A percentile compares a stretch with the other conserved stretches of the same genome.
Evolutionary conservation across 2,329 filamentous ascomycete species (phyloP).

Genomic region (Fusarium duplospermum): DNA sequence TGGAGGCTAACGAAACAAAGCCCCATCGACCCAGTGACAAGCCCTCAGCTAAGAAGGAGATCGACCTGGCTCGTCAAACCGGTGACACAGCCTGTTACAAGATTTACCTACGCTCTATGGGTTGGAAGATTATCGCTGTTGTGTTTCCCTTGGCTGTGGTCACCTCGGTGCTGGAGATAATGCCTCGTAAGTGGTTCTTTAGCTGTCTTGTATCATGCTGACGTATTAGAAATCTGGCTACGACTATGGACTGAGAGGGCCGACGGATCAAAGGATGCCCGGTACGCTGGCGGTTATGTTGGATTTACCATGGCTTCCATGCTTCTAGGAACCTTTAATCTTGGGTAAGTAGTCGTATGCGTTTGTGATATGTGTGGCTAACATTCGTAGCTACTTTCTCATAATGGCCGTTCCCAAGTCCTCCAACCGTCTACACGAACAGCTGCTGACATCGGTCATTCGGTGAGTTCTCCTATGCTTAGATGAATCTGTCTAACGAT

Average conservation of each 20-base stretch:
- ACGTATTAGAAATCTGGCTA: conserved; percentile 41
- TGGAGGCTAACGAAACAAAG: not conserved
- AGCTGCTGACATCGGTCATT: conserved; percentile 36
- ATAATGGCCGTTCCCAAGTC: conserved; percentile 39
- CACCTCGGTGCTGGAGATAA: conserved; percentile 27
- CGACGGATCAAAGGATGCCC: conserved; percentile 26
- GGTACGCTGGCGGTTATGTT: conserved; percentile 41
- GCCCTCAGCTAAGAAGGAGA: conserved; percentile 13
- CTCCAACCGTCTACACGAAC: conserved; percentile 36
- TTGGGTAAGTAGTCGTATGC: conserved; percentile 1
- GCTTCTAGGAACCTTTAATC: conserved; percentile 16
- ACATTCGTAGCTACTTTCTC: conserved; percentile 36
- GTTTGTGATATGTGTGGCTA: not conserved
- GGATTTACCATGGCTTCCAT: conserved; percentile 34
- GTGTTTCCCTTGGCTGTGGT: conserved; percentile 26
- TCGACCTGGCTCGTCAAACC: conserved; percentile 43
- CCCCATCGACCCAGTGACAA: not conserved
- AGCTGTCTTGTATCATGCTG: not conserved
- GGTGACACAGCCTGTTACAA: conserved; percentile 46
- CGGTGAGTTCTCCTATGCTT: not conserved
- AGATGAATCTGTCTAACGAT: not conserved
- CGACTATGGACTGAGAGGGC: conserved; percentile 43
- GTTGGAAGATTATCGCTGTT: conserved; percentile 31
- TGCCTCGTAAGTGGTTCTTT: conserved; percentile 37
- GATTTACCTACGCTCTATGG: conserved; percentile 44